Evolutionary conservation across 352 stramenopile species (phyloP).

Genomic region (Phytophthora citrophthora): DNA sequence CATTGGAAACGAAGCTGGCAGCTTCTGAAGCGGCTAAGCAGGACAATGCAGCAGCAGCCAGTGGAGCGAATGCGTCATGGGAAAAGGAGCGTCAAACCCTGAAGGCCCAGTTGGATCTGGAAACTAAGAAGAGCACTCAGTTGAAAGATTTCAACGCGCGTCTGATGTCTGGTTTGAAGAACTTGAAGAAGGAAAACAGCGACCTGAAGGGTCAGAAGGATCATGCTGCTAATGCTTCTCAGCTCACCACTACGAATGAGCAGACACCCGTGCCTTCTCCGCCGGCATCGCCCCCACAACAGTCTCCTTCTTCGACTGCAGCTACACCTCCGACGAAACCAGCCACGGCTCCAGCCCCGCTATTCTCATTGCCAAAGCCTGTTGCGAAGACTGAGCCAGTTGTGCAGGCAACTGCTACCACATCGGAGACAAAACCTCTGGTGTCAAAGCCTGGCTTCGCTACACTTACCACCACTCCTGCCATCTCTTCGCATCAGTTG

Average conservation of each 20-base stretch:
- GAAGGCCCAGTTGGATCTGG: constrained; percentile 62
- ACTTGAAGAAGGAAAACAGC: constrained; percentile 76
- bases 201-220: constrained; percentile 77
- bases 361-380: constrained; percentile 32
- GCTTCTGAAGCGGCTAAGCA: constrained; percentile 48
- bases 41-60: constrained; percentile 37
- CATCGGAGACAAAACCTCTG: constrained; percentile 23
- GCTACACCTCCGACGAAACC: constrained; percentile 21
- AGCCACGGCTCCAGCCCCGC: constrained; percentile 11
- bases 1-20: constrained; percentile 52
- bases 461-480: constrained; percentile 12
- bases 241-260: constrained; percentile 16
- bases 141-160: constrained; percentile 80
- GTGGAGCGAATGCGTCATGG: constrained; percentile 41
- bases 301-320: constrained; percentile 20
- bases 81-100: constrained; percentile 70
- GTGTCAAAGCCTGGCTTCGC: constrained; percentile 9
- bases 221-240: constrained; percentile 33
- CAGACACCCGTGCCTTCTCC: constrained; percentile 28
- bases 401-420: constrained; percentile 5
- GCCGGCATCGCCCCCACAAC: constrained; percentile 19
- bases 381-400: constrained; percentile 19
- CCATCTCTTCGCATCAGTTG: constrained; percentile 14
- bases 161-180: constrained; percentile 73
- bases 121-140: constrained; percentile 69